Evolutionary conservation across 345 rosid species (phyloP).

Genomic region (Brassica nigra): DNA sequence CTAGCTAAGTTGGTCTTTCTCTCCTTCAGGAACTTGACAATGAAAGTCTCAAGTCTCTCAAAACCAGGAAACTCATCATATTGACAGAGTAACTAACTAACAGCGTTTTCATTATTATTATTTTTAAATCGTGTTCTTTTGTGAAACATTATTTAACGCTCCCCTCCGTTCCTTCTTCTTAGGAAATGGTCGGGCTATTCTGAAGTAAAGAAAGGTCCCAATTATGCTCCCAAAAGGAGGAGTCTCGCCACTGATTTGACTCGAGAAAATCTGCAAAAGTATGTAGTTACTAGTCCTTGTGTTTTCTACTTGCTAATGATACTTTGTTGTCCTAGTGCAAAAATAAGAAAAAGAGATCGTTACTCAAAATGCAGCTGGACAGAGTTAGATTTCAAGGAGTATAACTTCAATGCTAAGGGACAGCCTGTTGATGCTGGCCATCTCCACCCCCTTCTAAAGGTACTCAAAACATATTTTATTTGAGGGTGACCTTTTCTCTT

Average conservation of each 20-base stretch:
- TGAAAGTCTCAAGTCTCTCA: slow-evolving; percentile 62
- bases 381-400: slow-evolving; percentile 84
- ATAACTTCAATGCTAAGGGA: slow-evolving; percentile 91
- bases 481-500: neutral
- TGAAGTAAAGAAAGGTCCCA: slow-evolving; percentile 67
- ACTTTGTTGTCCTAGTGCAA: neutral
- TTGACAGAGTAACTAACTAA: slow-evolving; percentile 52
- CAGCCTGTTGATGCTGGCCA: slow-evolving; percentile 83
- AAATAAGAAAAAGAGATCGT: slow-evolving; percentile 12
- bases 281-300: slow-evolving; percentile 6
- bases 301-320: neutral
- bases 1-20: neutral
- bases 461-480: slow-evolving; percentile 17
- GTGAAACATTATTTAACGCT: neutral
- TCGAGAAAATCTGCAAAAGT: slow-evolving; percentile 87
- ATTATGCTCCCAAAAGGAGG: slow-evolving; percentile 78
- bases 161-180: slow-evolving; percentile 11
- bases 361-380: slow-evolving; percentile 61
- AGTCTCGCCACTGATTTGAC: slow-evolving; percentile 83
- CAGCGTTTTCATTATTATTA: slow-evolving; percentile 3
- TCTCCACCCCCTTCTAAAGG: slow-evolving; percentile 96
- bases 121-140: neutral
- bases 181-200: slow-evolving; percentile 90
- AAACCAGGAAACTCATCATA: slow-evolving; percentile 84
- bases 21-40: slow-evolving; percentile 56